These are phyloP conservation scores for Tillandsia leiboldiana DNA, from an alignment of 176 grass and related monocot species.

Conservation along the genomic window DNA sequence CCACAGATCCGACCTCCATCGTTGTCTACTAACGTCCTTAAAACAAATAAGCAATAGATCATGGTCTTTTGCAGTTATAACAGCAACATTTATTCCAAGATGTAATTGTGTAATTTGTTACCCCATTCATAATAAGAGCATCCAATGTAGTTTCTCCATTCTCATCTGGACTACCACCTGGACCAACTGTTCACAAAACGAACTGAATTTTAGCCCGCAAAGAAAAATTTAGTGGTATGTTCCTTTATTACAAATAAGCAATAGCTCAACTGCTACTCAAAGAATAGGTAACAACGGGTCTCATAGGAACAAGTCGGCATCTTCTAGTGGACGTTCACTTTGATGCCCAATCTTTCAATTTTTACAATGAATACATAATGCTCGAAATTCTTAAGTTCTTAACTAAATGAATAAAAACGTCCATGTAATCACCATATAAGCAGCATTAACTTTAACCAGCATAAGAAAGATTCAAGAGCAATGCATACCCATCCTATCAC, in stretches of 20 bases:
- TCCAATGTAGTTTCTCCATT: slow-evolving; percentile 94
- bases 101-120: slow-evolving; percentile 33
- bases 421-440: too few relatives aligned
- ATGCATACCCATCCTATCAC: too few relatives aligned
- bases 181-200: slow-evolving; percentile 48
- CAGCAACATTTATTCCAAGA: neutral
- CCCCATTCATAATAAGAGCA: slow-evolving; percentile 97
- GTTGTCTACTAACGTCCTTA: slow-evolving; percentile 41
- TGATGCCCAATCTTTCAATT: too few relatives aligned
- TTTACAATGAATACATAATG: too few relatives aligned
- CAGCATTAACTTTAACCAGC: too few relatives aligned
- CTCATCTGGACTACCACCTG: slow-evolving; percentile 86
- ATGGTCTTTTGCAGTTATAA: slow-evolving; percentile 20
- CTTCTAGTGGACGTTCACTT: neutral
- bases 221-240: slow-evolving; percentile 1
- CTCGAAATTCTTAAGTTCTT: too few relatives aligned
- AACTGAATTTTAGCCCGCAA: slow-evolving; percentile 13
- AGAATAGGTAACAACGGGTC: neutral
- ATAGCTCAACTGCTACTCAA: neutral
- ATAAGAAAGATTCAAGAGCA: too few relatives aligned
- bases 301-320: neutral
- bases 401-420: too few relatives aligned
- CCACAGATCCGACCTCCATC: slow-evolving; percentile 91
- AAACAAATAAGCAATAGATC: slow-evolving; percentile 14
- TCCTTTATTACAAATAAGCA: neutral